phyloP scores from a whole-genome alignment of 2,329 filamentous ascomycete species.

The Colletotrichum liaoningense region DNA sequence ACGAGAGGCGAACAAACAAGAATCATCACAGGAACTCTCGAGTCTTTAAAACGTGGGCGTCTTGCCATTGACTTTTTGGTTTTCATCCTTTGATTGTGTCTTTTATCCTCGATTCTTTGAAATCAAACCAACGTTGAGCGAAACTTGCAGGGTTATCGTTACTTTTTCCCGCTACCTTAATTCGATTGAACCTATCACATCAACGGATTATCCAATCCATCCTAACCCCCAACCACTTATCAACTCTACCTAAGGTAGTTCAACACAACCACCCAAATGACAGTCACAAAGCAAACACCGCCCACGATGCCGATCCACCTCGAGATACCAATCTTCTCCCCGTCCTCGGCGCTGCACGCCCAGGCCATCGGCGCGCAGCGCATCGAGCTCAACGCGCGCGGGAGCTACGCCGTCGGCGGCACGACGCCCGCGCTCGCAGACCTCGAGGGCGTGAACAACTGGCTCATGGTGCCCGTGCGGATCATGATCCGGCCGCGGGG shows the following conservation, averaged over 20 bases:
- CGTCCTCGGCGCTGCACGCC: conserved; percentile 51
- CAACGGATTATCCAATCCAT: neutral
- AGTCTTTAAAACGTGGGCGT: neutral
- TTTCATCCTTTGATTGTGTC: no score
- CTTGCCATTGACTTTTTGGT: neutral
- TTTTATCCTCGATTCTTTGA: no score
- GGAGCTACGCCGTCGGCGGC: conserved; percentile 63
- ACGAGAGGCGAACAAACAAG: neutral
- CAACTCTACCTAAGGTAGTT: no score
- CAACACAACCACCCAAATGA: neutral
- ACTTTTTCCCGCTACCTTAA: neutral
- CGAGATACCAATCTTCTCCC: conserved; percentile 67
- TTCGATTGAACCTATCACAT: neutral
- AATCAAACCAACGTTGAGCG: neutral
- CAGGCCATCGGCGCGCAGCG: conserved; percentile 57
- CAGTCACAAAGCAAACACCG: neutral
- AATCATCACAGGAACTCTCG: neutral
- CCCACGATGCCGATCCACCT: conserved; percentile 47
- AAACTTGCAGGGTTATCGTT: neutral
- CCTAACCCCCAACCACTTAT: no score
- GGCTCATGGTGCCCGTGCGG: conserved; percentile 54
- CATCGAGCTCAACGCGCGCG: conserved; percentile 64
- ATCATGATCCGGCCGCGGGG: conserved; percentile 67
- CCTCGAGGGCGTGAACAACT: conserved; percentile 41
- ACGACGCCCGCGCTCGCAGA: conserved; percentile 60